Evolutionary conservation across 495 filamentous ascomycete species (phyloP), one percentile per base, ranked within the genome.

Genomic region (Penicillium fimorum): DNA sequence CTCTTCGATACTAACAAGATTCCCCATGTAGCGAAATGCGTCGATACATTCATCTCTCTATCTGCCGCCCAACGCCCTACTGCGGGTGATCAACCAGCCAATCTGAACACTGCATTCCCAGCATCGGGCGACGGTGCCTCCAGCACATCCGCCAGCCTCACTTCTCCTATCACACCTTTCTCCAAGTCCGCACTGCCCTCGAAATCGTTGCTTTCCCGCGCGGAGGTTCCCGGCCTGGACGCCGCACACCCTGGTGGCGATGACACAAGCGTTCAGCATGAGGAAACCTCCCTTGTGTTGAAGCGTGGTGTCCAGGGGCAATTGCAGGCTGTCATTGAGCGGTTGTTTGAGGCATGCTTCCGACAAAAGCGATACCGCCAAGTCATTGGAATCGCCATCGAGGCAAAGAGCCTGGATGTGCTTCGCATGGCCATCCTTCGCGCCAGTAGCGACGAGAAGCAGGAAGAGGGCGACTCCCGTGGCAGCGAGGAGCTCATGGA

Each of bases 351-450:
- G 72, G 88, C 83, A 68, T 96, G 94, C 73, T 89, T 96, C 65
- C 77, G 82, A 54, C 85, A 91, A 62, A 91, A 87, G 54, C 85
- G 91, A 48, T 99, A 96, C 75, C 84, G 90, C 55, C 95, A 97
- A 71, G 95, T 97, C n/a, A 92, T 99, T 56, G 95, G 95, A 49
- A 97, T 99, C 57, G 94, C 95, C 12, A 87, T 99, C 37, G 95
- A 99, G 67, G 95, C 95, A 30, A 89, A 92, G 68, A 94, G 91
- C 63, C 80, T 97, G 33, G 89, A 95, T 50, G 88, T 97, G 24
- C 85, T 99, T 25, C 88, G 90, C 42, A 82, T 86, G 57, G 87
- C 91, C 38, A 97, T 99, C 60, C 84, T 92, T 58, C 78, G 84
- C 13, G 84, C 90, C 65, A 90, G 84, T 66, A 84, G 90, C 49